Conservation (phyloP, 2,329 filamentous ascomycete species). For the Aspergillus pseudoviridinutans region DNA sequence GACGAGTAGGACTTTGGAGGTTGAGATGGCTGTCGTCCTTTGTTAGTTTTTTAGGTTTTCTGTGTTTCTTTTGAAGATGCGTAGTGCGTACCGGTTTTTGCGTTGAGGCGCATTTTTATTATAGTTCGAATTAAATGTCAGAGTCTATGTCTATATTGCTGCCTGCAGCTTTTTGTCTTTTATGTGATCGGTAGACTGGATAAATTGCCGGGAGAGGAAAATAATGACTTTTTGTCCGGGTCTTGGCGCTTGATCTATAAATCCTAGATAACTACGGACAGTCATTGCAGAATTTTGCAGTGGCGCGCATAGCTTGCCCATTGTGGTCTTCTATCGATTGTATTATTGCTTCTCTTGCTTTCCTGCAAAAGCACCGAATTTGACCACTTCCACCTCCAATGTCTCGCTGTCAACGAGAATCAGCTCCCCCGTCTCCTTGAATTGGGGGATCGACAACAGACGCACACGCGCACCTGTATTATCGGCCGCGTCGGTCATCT, state of each 20-base stretch:
- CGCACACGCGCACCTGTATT: constrained; percentile 64
- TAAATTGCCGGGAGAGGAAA: neutral
- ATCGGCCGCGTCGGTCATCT: constrained; percentile 37
- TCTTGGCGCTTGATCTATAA: constrained; percentile 17
- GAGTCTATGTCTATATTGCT: constrained; percentile 26
- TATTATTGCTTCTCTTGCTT: constrained; percentile 31
- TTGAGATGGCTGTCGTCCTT: constrained; percentile 58
- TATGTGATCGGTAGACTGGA: neutral
- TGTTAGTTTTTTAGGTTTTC: neutral
- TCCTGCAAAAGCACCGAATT: constrained; percentile 46
- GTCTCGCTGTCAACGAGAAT: constrained; percentile 84
- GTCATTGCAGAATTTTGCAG: neutral
- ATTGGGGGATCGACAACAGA: constrained; percentile 78
- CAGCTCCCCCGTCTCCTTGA: constrained; percentile 71
- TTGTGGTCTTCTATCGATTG: neutral
- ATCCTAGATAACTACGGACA: neutral
- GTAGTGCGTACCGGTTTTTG: constrained; percentile 30
- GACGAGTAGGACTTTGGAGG: constrained; percentile 66
- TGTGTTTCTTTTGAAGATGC: neutral
- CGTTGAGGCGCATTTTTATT: constrained; percentile 31
- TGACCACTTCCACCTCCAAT: constrained; percentile 69
- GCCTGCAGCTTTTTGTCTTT: neutral
- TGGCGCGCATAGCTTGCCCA: neutral
- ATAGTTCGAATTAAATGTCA: neutral
- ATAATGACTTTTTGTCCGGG: constrained; percentile 3